A percentile compares a stretch with the other conserved stretches of the same genome.
Conservation (phyloP, 2,329 filamentous ascomycete species). For the Sporothrix schenckii region DNA sequence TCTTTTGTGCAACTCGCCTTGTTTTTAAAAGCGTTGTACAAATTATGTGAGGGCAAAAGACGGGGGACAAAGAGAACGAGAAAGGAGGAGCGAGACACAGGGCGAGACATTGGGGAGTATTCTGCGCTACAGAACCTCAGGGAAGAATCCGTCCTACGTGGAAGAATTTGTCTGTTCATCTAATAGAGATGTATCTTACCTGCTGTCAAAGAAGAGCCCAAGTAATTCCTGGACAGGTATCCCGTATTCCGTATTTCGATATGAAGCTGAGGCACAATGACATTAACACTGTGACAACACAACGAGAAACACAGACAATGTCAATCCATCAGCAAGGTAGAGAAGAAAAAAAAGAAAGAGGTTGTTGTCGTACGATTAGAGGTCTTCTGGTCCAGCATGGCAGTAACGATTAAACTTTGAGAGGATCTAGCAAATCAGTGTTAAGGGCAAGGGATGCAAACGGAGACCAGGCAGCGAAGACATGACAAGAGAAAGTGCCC, state of each 20-base stretch:
- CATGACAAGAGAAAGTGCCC: too few relatives aligned
- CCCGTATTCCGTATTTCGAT: too few relatives aligned
- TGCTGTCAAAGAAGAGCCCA: too few relatives aligned
- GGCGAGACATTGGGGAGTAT: not conserved
- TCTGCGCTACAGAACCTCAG: constrained; percentile 6
- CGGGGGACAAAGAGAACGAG: not conserved
- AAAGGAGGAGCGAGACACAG: not conserved
- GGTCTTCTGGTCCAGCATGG: too few relatives aligned
- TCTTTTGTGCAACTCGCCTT: not conserved
- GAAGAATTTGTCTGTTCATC: not conserved
- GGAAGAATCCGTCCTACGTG: not conserved
- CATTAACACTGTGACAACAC: not conserved
- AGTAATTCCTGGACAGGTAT: too few relatives aligned
- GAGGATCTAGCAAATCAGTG: too few relatives aligned
- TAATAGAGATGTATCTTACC: too few relatives aligned
- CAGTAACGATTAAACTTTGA: too few relatives aligned
- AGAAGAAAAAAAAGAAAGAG: not conserved
- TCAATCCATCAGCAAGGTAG: too few relatives aligned
- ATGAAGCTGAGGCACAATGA: not conserved
- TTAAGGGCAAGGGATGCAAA: too few relatives aligned
- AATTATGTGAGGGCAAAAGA: not conserved
- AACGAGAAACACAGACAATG: not conserved
- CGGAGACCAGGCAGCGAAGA: too few relatives aligned
- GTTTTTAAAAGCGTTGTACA: not conserved
- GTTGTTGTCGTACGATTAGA: too few relatives aligned